Evolutionary conservation across 108 stramenopile species (phyloP).

Genomic region (Pinguiococcus pyrenoidosus): DNA sequence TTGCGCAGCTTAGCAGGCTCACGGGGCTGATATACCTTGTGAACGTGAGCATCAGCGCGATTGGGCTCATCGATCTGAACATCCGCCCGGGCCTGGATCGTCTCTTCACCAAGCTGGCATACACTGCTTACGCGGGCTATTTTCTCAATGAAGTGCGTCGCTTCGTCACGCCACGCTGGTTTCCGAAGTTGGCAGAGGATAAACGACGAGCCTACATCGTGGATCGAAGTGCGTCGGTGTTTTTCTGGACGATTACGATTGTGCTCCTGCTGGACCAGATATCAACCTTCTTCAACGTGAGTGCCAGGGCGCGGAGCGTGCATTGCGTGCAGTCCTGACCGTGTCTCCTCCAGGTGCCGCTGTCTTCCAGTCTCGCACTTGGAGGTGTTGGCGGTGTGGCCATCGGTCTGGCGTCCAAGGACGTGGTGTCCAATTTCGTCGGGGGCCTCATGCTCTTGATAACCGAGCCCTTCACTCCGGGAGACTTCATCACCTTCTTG

Average conservation of each 20-base stretch:
- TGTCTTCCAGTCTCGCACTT: slow-evolving; percentile 33
- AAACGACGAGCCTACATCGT: slow-evolving; percentile 4
- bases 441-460: slow-evolving; percentile 28
- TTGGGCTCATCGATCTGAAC: background rate
- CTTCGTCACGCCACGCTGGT: background rate
- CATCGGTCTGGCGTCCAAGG: slow-evolving; percentile 17
- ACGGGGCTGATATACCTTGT: background rate
- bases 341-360: slow-evolving; percentile 23
- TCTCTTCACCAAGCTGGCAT: slow-evolving; percentile 7
- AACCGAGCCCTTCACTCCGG: slow-evolving; percentile 33
- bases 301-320: no score
- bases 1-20: slow-evolving; percentile 10
- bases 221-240: slow-evolving; percentile 6
- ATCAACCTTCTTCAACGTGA: no score
- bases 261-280: slow-evolving; percentile 16
- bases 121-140: slow-evolving; percentile 14
- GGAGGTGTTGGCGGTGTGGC: slow-evolving; percentile 33
- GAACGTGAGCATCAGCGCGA: background rate
- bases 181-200: slow-evolving; percentile 2
- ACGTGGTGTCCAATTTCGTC: slow-evolving; percentile 3
- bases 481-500: slow-evolving; percentile 33
- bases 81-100: background rate
- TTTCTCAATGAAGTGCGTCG: slow-evolving; percentile 18
- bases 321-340: no score
- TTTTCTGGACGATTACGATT: slow-evolving; percentile 1